Conservation (phyloP, 1,284 basidiomycete species). For the Hymenochaete sp. region DNA sequence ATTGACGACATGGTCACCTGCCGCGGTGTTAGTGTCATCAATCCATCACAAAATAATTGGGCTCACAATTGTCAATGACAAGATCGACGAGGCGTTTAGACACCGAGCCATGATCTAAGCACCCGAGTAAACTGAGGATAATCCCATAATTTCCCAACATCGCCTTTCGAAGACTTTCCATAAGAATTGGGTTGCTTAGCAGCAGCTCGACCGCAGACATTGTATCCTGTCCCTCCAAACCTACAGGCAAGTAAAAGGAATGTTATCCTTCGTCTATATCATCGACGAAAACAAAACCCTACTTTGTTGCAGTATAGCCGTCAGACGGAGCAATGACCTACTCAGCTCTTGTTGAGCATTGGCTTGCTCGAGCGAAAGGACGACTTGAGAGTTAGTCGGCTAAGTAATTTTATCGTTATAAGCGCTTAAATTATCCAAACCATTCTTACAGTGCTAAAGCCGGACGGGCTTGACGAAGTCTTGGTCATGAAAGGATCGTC, state of each 20-base stretch:
- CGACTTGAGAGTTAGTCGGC: slow-evolving; percentile 48
- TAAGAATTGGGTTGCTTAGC: slow-evolving; percentile 66
- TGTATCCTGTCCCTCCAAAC: slow-evolving; percentile 48
- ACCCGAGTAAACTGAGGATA: slow-evolving; percentile 83
- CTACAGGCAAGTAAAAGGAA: slow-evolving; percentile 27
- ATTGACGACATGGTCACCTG: slow-evolving; percentile 83
- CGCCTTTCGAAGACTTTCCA: slow-evolving; percentile 81
- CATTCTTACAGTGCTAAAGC: slow-evolving; percentile 36
- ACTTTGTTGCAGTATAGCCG: slow-evolving; percentile 79
- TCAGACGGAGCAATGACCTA: slow-evolving; percentile 74
- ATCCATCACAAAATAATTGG: slow-evolving; percentile 18
- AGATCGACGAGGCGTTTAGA: slow-evolving; percentile 83
- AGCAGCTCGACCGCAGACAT: slow-evolving; percentile 79
- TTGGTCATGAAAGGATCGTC: slow-evolving; percentile 56
- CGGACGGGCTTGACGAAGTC: slow-evolving; percentile 27
- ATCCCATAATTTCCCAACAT: slow-evolving; percentile 86
- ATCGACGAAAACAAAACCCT: slow-evolving; percentile 19
- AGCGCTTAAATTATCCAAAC: not conserved
- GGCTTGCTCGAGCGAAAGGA: slow-evolving; percentile 65
- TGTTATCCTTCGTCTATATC: not conserved
- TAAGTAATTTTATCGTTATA: slow-evolving; percentile 20
- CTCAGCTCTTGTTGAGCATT: slow-evolving; percentile 80
- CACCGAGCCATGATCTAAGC: slow-evolving; percentile 73
- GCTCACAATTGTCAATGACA: slow-evolving; percentile 80
- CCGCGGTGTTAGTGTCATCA: slow-evolving; percentile 23